Conservation (phyloP, 306 rosid genomes). For the Vigna radiata region DNA sequence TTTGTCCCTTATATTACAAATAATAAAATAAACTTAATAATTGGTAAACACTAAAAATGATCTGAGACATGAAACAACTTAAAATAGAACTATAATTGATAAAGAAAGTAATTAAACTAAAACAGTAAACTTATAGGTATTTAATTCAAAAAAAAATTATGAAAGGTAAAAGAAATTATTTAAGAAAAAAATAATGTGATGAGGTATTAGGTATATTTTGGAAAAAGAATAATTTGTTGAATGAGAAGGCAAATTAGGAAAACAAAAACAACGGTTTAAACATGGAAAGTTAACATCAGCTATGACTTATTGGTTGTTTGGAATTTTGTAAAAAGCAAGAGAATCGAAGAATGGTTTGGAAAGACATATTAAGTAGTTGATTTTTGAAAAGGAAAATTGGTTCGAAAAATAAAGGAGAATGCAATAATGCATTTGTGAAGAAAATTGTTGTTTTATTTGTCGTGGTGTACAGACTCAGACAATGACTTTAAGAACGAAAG, state of each 20-base stretch:
- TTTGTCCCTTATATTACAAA: no score
- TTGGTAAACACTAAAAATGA: no score
- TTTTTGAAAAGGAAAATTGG: not conserved
- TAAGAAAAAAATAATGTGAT: no score
- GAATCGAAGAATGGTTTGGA: no score
- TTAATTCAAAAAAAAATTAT: no score
- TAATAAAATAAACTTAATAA: no score
- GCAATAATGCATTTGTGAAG: slow-evolving; percentile 6
- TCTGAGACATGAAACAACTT: no score
- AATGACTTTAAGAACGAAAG: not conserved
- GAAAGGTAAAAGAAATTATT: no score
- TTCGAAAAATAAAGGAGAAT: slow-evolving; percentile 7
- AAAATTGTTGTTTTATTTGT: slow-evolving; percentile 18
- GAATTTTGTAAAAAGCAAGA: not conserved
- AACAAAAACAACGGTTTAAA: not conserved
- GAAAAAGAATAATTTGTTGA: not conserved
- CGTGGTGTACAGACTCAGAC: not conserved
- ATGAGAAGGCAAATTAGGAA: not conserved
- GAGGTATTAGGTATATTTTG: not conserved
- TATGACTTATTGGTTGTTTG: not conserved
- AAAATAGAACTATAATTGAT: no score
- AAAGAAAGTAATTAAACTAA: no score
- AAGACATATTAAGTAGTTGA: not conserved
- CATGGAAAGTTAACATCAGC: not conserved
- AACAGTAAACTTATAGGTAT: no score